Evolutionary conservation across 2,329 filamentous ascomycete genomes (phyloP).

Genomic region (Venturiaceae sp.): DNA sequence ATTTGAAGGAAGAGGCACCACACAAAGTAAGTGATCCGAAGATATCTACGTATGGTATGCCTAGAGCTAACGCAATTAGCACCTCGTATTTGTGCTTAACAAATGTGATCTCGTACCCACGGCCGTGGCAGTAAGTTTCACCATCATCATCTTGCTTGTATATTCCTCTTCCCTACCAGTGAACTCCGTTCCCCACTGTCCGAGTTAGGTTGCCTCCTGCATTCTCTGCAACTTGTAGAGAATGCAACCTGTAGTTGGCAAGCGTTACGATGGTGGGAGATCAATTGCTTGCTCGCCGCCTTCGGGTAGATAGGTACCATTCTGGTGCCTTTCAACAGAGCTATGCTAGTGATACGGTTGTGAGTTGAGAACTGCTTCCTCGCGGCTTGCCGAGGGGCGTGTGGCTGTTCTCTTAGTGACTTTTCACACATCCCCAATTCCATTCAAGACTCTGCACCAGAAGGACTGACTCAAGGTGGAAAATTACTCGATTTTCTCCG

Average conservation of each 20-base stretch:
- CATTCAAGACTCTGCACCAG: no score
- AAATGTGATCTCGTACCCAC: constrained; percentile 92
- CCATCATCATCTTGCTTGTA: constrained; percentile 4
- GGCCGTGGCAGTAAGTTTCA: constrained; percentile 77
- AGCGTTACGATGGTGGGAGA: constrained; percentile 99
- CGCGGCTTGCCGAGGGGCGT: constrained; percentile 41
- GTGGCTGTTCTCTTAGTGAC: constrained; percentile 97
- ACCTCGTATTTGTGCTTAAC: constrained; percentile 81
- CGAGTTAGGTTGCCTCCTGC: constrained; percentile 78
- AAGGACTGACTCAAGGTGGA: no score
- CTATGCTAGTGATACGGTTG: constrained; percentile 66
- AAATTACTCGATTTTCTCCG: no score
- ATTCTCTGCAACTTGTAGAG: no score
- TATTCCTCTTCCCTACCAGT: background rate
- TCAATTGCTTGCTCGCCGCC: constrained; percentile 62
- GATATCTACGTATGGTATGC: no score
- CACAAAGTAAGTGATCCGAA: no score
- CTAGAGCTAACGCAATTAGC: no score
- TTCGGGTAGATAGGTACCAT: constrained; percentile 68
- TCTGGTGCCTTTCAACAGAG: constrained; percentile 75
- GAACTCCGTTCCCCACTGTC: constrained; percentile 55
- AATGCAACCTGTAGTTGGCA: constrained; percentile 56
- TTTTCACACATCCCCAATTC: constrained; percentile 66
- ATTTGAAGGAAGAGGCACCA: constrained; percentile 85
- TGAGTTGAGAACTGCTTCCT: constrained; percentile 91